These are phyloP conservation scores for Neurospora tetraspora DNA, from an alignment of 495 filamentous ascomycete genomes.

Conservation along the genomic window DNA sequence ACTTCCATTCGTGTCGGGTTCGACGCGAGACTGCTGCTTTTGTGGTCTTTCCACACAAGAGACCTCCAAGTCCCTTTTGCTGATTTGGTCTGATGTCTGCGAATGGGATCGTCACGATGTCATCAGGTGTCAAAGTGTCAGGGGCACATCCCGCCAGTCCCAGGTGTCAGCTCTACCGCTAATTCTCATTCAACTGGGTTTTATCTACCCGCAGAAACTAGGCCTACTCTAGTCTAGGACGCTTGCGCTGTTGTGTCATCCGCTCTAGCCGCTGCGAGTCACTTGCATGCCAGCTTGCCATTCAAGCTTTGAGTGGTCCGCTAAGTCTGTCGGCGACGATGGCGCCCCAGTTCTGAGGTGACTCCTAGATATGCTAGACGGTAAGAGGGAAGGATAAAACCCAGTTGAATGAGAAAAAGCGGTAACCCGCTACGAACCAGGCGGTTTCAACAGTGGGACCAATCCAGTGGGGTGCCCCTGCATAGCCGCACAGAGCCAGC, in stretches of 20 bases:
- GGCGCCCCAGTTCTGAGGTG: no score
- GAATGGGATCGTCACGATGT: neutral
- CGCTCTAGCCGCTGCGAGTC: no score
- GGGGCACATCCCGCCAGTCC: neutral
- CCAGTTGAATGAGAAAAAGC: no score
- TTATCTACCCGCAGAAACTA: no score
- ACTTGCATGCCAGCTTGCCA: no score
- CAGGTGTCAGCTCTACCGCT: neutral
- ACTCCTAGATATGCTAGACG: no score
- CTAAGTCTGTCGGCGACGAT: no score
- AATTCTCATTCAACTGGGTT: no score
- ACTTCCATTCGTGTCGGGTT: neutral
- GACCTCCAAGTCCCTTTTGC: neutral
- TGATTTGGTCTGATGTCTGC: neutral
- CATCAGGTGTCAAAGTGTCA: neutral
- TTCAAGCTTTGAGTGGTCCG: no score
- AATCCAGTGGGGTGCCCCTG: neutral
- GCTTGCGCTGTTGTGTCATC: no score
- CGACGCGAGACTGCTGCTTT: neutral
- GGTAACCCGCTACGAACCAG: neutral
- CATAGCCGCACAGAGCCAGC: neutral
- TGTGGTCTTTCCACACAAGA: neutral
- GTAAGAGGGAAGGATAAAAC: no score
- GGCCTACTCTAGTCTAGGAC: no score
- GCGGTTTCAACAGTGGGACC: neutral